Percentiles rank a stretch among this genome's conserved stretches.
These are phyloP conservation scores for Capronia epimyces DNA, from an alignment of 2,329 filamentous ascomycete species.

Conservation along the genomic window DNA sequence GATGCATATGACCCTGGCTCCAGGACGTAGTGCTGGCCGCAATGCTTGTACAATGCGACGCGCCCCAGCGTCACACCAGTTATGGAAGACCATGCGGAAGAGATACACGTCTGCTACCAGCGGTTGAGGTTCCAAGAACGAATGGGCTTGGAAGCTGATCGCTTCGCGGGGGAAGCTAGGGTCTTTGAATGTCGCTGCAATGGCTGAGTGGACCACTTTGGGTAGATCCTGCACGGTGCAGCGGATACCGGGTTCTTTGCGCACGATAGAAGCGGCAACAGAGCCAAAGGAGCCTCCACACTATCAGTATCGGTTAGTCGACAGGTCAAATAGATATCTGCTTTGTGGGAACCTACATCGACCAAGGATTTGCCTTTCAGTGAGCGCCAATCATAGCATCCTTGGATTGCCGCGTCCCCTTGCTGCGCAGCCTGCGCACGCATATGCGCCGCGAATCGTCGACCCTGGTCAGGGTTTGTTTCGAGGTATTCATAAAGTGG, in stretches of 20 bases:
- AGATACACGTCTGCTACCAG: constrained; percentile 54
- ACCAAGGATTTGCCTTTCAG: constrained; percentile 8
- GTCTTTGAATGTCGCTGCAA: constrained; percentile 39
- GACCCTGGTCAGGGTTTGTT: constrained; percentile 6
- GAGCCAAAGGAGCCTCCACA: constrained; percentile 16
- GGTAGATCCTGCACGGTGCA: constrained; percentile 42
- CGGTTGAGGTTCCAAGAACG: constrained; percentile 54
- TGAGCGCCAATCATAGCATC: constrained; percentile 10
- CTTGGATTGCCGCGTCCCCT: constrained; percentile 10
- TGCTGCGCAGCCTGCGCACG: constrained; percentile 8
- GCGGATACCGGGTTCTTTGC: constrained; percentile 6
- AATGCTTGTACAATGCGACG: constrained; percentile 41
- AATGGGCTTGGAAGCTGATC: constrained; percentile 35
- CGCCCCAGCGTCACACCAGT: constrained; percentile 54
- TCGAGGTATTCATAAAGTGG: constrained; percentile 12
- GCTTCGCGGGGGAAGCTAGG: constrained; percentile 7
- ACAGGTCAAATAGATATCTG: neutral
- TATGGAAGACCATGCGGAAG: constrained; percentile 58
- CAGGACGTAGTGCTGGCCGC: constrained; percentile 8
- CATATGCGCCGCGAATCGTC: constrained; percentile 15
- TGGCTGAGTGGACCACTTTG: constrained; percentile 32
- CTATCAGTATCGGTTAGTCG: neutral
- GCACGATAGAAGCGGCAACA: constrained; percentile 9
- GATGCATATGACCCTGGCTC: constrained; percentile 7
- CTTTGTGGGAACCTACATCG: constrained; percentile 5